phyloP scores from a whole-genome alignment of 2,329 filamentous ascomycete genomes.

The Aureobasidium sp. region DNA sequence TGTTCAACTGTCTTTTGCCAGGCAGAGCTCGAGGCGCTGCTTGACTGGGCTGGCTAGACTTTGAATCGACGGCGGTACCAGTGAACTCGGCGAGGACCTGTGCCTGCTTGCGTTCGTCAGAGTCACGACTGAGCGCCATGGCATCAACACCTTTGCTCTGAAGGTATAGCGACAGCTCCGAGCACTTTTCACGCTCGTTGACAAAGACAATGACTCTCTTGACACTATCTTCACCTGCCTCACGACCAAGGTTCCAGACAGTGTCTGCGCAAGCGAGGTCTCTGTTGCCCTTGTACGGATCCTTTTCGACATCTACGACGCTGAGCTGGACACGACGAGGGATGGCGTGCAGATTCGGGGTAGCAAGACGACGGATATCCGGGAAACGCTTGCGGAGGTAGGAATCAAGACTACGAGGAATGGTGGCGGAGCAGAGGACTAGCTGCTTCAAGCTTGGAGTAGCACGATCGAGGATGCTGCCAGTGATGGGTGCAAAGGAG shows the following conservation, averaged over 20 bases:
- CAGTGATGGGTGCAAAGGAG: constrained; percentile 80
- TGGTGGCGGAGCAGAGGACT: constrained; percentile 91
- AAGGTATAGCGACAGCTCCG: constrained; percentile 73
- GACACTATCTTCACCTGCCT: constrained; percentile 53
- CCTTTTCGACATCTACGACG: constrained; percentile 82
- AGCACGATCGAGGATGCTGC: constrained; percentile 71
- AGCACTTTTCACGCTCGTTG: constrained; percentile 86
- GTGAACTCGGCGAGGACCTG: constrained; percentile 75
- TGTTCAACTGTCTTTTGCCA: constrained; percentile 50
- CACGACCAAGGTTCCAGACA: constrained; percentile 87
- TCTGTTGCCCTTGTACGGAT: constrained; percentile 93
- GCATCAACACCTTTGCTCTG: constrained; percentile 82
- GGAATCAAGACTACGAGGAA: constrained; percentile 80
- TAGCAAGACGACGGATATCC: constrained; percentile 76
- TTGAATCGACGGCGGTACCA: constrained; percentile 17
- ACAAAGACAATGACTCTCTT: constrained; percentile 93
- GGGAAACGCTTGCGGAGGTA: constrained; percentile 79
- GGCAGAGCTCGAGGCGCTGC: neutral
- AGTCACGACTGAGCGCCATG: constrained; percentile 76
- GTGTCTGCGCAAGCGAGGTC: constrained; percentile 88
- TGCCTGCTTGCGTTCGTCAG: constrained; percentile 66
- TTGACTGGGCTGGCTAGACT: constrained; percentile 3
- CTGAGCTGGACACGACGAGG: constrained; percentile 89
- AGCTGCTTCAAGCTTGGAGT: constrained; percentile 78
- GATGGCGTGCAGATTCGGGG: constrained; percentile 92